Evolutionary conservation across 169 alveolate species (phyloP).

Genomic region (Ichthyophthirius multifiliis): DNA sequence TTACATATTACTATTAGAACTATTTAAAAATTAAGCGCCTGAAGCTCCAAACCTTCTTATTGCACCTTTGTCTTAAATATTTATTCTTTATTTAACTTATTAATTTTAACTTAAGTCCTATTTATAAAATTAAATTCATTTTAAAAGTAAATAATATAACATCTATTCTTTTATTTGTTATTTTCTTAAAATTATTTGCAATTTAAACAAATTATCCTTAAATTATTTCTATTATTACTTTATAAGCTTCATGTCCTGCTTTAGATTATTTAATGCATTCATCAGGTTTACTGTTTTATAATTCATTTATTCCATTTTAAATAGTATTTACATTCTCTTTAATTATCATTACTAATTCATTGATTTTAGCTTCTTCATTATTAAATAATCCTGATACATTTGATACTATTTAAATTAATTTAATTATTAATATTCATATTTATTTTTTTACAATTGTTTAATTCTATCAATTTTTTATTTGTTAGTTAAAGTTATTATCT

Average conservation of each 20-base stretch:
- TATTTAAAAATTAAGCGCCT: neutral
- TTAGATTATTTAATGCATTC: slow-evolving; percentile 1
- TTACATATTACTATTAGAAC: neutral
- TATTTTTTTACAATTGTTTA: neutral
- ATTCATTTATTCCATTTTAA: neutral
- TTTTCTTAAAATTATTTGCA: neutral
- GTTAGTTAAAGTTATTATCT: neutral
- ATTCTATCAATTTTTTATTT: neutral
- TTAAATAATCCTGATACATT: neutral
- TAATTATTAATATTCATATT: neutral
- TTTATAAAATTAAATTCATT: neutral
- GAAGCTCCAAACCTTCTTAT: neutral
- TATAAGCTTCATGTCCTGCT: neutral
- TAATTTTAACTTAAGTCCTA: neutral
- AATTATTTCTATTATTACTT: neutral
- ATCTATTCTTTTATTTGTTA: neutral
- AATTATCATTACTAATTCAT: neutral
- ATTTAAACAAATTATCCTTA: neutral
- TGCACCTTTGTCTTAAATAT: neutral
- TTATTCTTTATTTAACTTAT: neutral
- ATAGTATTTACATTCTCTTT: neutral
- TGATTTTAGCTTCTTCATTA: neutral
- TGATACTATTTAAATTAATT: neutral
- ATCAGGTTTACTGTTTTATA: neutral
- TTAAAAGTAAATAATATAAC: neutral